Evolutionary conservation across 2,329 filamentous ascomycete genomes (phyloP).

Genomic region (Fusarium nygamai): DNA sequence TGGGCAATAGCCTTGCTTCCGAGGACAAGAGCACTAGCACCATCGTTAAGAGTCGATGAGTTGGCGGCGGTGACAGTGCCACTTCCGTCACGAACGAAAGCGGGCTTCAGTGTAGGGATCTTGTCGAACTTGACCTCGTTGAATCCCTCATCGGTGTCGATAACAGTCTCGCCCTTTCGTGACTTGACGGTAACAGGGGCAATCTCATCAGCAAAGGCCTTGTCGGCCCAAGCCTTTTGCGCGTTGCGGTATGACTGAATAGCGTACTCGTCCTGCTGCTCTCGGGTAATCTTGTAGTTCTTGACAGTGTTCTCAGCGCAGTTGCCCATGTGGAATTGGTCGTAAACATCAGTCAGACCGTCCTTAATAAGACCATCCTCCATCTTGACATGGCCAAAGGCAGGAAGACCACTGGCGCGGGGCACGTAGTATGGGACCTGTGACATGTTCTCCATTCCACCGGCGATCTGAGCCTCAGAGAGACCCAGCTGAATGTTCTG

Average conservation of each 20-base stretch:
- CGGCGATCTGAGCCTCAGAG: conserved; percentile 87
- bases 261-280: conserved; percentile 92
- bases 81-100: conserved; percentile 85
- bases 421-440: conserved; percentile 90
- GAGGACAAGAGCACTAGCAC: conserved; percentile 88
- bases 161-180: conserved; percentile 82
- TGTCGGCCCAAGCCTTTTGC: conserved; percentile 86
- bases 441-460: conserved; percentile 99
- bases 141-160: conserved; percentile 89
- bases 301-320: conserved; percentile 96
- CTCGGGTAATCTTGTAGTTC: conserved; percentile 80
- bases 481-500: conserved; percentile 95
- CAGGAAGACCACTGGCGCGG: conserved; percentile 80
- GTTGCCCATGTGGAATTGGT: conserved; percentile 97
- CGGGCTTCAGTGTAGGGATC: conserved; percentile 86
- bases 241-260: conserved; percentile 90
- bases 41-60: conserved; percentile 93
- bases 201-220: conserved; percentile 89
- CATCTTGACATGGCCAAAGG: conserved; percentile 87
- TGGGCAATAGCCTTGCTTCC: conserved; percentile 83
- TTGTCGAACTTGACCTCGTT: conserved; percentile 88
- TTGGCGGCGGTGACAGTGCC: conserved; percentile 96
- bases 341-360: conserved; percentile 95
- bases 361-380: conserved; percentile 96
- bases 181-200: conserved; percentile 85